phyloP scores from a whole-genome alignment of 164 flowering plant genomes.

The Stephania cephalantha region DNA sequence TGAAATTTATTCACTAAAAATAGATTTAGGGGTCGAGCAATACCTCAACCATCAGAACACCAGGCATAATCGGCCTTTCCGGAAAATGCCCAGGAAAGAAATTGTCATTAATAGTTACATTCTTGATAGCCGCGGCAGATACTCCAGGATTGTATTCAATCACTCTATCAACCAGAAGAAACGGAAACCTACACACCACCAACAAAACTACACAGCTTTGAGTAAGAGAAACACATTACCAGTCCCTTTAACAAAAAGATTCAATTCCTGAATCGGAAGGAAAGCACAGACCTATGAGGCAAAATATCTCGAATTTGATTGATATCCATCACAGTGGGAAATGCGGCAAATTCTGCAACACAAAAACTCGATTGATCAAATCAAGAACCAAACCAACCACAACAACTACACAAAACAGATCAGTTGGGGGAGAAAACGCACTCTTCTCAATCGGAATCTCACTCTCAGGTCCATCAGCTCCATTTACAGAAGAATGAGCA shows the following conservation, averaged over 20 bases:
- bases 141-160: constrained; percentile 84
- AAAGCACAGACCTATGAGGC: constrained; percentile 64
- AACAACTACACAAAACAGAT: neutral
- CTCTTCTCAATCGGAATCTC: constrained; percentile 29
- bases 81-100: constrained; percentile 98
- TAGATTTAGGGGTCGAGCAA: neutral
- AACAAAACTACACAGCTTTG: neutral
- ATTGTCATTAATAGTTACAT: constrained; percentile 92
- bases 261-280: neutral
- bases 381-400: too few species aligned
- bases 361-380: neutral
- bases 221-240: neutral
- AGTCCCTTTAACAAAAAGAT: neutral
- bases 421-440: constrained; percentile 6
- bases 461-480: constrained; percentile 3
- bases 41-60: constrained; percentile 99
- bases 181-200: constrained; percentile 62
- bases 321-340: constrained; percentile 80
- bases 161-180: constrained; percentile 93
- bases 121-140: constrained; percentile 90
- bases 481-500: constrained; percentile 11
- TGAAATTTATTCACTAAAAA: neutral
- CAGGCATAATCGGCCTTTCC: constrained; percentile 99
- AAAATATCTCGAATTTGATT: constrained; percentile 78
- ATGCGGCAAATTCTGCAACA: constrained; percentile 54